These are phyloP conservation scores for Lathyrus aphaca DNA, from an alignment of 306 rosid species.

Conservation along the genomic window DNA sequence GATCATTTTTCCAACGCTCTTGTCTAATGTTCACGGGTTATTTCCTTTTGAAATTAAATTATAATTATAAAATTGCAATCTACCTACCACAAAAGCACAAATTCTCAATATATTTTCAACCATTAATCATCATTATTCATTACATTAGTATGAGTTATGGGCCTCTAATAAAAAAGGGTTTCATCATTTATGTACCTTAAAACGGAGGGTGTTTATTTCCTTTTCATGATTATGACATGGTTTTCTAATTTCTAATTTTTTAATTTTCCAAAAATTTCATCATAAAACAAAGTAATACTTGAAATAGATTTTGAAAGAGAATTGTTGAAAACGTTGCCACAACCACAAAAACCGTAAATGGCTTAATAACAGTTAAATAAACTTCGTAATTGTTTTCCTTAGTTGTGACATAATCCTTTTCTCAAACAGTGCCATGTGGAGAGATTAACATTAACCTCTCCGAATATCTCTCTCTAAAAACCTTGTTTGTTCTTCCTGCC, in stretches of 20 bases:
- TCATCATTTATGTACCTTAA: slow-evolving; percentile 15
- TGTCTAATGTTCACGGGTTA: slow-evolving; percentile 51
- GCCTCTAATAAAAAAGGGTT: slow-evolving; percentile 25
- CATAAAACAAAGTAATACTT: slow-evolving; percentile 19
- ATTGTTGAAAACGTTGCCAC: slow-evolving; percentile 17
- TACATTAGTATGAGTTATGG: slow-evolving; percentile 24
- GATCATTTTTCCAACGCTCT: slow-evolving; percentile 41
- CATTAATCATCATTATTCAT: slow-evolving; percentile 29
- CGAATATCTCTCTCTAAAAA: slow-evolving; percentile 4
- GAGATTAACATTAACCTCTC: slow-evolving; percentile 47
- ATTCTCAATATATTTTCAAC: slow-evolving; percentile 30
- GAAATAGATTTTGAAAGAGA: slow-evolving; percentile 24
- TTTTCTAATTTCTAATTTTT: slow-evolving; percentile 20
- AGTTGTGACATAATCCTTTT: not conserved
- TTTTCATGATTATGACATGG: slow-evolving; percentile 35
- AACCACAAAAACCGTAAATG: slow-evolving; percentile 30
- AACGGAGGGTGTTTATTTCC: slow-evolving; percentile 23
- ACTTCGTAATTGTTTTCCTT: slow-evolving; percentile 11
- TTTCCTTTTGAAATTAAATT: slow-evolving; percentile 45
- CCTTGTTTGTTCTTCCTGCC: slow-evolving; percentile 46
- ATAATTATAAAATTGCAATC: slow-evolving; percentile 39
- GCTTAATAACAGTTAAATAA: slow-evolving; percentile 27
- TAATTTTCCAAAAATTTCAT: slow-evolving; percentile 10
- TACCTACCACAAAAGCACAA: slow-evolving; percentile 41
- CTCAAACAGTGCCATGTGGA: slow-evolving; percentile 50